Conservation (phyloP, 192 early-diverging fungal genomes). For the Coemansia furcata region DNA sequence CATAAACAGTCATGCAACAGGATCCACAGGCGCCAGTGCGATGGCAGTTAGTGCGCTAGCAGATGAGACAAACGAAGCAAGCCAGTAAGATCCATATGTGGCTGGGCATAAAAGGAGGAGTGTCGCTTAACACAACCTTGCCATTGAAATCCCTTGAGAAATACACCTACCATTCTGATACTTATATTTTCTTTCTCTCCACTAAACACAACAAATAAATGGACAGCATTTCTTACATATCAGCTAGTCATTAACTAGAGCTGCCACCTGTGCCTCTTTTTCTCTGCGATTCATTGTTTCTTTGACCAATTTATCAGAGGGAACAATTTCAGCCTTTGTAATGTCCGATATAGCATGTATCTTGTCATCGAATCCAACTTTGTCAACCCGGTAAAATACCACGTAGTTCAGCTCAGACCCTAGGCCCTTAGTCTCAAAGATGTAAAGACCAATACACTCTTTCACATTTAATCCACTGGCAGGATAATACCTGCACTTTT, state of each 20-base stretch:
- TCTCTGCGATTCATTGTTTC: neutral
- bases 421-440: neutral
- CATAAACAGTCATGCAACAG: too few relatives aligned
- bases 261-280: neutral
- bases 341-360: neutral
- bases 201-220: neutral
- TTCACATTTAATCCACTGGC: neutral
- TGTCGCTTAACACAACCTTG: too few relatives aligned
- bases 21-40: too few relatives aligned
- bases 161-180: neutral
- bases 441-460: neutral
- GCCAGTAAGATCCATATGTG: too few relatives aligned
- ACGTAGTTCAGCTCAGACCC: neutral
- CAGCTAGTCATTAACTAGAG: neutral
- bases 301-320: neutral
- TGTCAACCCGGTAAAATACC: neutral
- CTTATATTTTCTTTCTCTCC: neutral
- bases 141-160: neutral
- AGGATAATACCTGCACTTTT: neutral
- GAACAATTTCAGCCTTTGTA: neutral
- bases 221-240: neutral
- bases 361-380: neutral
- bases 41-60: too few relatives aligned
- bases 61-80: too few relatives aligned
- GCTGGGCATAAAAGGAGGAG: too few relatives aligned